Base-by-base conservation (phyloP, 2,329 filamentous ascomycete genomes). In the Aspergillus ochraceus region DNA sequence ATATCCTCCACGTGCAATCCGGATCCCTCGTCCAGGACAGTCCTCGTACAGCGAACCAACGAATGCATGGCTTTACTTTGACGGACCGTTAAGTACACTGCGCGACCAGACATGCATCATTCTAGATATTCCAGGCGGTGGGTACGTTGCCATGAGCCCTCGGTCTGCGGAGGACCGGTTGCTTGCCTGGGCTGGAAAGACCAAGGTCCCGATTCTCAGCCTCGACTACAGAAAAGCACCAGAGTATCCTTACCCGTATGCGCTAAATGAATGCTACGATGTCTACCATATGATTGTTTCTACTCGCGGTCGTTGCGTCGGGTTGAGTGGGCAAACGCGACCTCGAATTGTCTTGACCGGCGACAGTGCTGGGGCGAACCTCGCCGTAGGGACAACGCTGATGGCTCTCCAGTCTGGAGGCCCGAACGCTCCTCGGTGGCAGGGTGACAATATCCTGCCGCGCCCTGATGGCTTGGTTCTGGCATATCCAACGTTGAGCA, bases 71-170 rank as follows among this genome's bases (percentile, higher is more conserved):
- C 80, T 99, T 32, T 99, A 97, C 75, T 99, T 93, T 69, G 92
- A 98, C 70, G 95, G 95, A 0, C 89, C 93, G 0, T 77, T 97
- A 8, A 86, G 88, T 2, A 88, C 92, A 51, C 80, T 97, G 50
- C 87, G 88, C 68, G 84, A 89, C 47, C 90, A 96, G 71, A 88
- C 85, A 54, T 90, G 90, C 68, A 76, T 99, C 29, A 85, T 99
- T 1, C 73, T 99, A 39, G 95, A 99, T 74, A 87, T 98, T 3
- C 95, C 95, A 0, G 95, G 95, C 1, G 95, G 95, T 32, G 95
- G 95, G 0, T 99, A 96, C 66, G 93, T 99, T 12, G 93, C 95
- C 19, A 99, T 99, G 95, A 88, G 91, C 60, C 95, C 95, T n/a
- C 83, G 95, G 51, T 91, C 89, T 68, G 92, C 96, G 68, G 95